These are phyloP conservation scores for Geosmithia morbida DNA, from an alignment of 2,329 filamentous ascomycete species.

Conservation along the genomic window DNA sequence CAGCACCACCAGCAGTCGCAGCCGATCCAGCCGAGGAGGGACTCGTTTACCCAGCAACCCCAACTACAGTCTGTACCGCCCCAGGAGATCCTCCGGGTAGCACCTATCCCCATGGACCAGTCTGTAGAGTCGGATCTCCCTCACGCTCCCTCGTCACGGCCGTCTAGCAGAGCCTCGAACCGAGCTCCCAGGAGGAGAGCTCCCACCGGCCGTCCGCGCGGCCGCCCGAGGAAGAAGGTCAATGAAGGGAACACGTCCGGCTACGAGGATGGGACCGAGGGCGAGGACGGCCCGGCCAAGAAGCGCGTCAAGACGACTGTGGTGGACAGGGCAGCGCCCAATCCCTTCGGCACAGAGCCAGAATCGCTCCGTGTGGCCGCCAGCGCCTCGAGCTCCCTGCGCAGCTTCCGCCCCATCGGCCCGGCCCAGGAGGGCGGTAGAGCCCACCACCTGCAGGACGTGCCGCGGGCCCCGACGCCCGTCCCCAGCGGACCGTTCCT, in stretches of 20 bases:
- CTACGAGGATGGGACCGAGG: conserved; percentile 52
- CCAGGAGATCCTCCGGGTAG: conserved; percentile 18
- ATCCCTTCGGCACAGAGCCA: conserved; percentile 55
- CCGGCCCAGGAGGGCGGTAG: conserved; percentile 15
- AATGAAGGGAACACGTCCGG: conserved; percentile 56
- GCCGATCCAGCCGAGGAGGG: conserved; percentile 7
- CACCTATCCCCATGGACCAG: conserved; percentile 17
- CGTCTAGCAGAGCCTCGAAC: conserved; percentile 45
- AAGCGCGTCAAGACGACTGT: conserved; percentile 72
- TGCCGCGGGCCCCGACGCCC: conserved; percentile 66
- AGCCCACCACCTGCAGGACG: conserved; percentile 45
- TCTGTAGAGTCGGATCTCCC: conserved; percentile 7
- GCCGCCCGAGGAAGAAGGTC: conserved; percentile 39
- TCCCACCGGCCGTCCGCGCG: conserved; percentile 39
- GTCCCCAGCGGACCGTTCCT: conserved; percentile 34
- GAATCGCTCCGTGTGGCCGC: conserved; percentile 83
- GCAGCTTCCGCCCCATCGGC: conserved; percentile 64
- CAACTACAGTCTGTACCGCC: conserved; percentile 4
- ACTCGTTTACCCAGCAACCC: conserved; percentile 10
- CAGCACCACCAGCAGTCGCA: conserved; percentile 3
- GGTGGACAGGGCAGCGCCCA: conserved; percentile 56
- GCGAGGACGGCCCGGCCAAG: conserved; percentile 36
- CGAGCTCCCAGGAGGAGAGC: conserved; percentile 20
- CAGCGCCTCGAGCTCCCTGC: conserved; percentile 77
- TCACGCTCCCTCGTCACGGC: conserved; percentile 29